Conservation (phyloP, 1,139 yeast species). For the Trichomonascaceae sp. region DNA sequence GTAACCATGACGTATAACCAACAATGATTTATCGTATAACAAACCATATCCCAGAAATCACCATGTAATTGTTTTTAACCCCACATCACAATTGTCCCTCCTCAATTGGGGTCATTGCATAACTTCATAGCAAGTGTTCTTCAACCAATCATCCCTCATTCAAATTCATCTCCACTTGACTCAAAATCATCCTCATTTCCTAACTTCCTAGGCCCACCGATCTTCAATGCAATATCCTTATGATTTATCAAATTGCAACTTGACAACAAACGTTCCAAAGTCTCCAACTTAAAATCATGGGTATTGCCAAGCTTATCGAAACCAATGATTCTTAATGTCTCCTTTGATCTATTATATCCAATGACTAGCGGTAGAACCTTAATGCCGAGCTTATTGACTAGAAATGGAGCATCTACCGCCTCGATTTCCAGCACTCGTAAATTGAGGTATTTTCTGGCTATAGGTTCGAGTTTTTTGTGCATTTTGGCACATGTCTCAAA, state of each 20-base stretch:
- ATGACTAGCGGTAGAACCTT: conserved; percentile 68
- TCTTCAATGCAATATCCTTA: neutral
- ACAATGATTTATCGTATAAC: too few relatives aligned
- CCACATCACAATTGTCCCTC: too few relatives aligned
- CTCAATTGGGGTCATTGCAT: neutral
- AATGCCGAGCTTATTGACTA: conserved; percentile 55
- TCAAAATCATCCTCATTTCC: neutral
- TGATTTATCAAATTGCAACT: neutral
- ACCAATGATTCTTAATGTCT: conserved; percentile 56
- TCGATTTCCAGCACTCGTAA: conserved; percentile 52
- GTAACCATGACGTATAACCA: too few relatives aligned
- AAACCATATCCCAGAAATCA: too few relatives aligned
- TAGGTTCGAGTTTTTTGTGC: conserved; percentile 25
- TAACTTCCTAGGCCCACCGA: neutral
- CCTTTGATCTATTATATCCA: conserved; percentile 55
- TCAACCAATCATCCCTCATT: too few relatives aligned
- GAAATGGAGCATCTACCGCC: conserved; percentile 65
- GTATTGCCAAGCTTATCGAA: conserved; percentile 51
- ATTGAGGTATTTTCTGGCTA: conserved; percentile 54
- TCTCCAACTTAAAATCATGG: conserved; percentile 37
- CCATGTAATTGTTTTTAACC: too few relatives aligned
- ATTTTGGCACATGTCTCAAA: conserved; percentile 57
- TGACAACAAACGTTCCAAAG: conserved; percentile 39
- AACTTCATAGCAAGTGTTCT: too few relatives aligned
- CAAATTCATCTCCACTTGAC: neutral